Evolutionary conservation across 2,329 filamentous ascomycete genomes (phyloP), one percentile per base, ranked within the genome.

Genomic region (Samsoniella hepiali): DNA sequence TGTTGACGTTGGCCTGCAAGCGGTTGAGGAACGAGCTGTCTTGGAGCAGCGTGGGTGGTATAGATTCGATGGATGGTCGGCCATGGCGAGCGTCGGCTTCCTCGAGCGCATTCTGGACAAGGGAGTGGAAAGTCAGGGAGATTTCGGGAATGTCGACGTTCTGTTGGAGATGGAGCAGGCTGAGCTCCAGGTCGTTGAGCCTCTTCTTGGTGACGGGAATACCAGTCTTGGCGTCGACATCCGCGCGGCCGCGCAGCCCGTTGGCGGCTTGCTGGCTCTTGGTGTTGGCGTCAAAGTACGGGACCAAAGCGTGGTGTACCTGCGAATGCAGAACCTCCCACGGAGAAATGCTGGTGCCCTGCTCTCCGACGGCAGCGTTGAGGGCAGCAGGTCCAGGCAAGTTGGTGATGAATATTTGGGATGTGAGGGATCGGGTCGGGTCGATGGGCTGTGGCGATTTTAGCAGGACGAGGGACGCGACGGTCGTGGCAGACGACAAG

Each of bases 141-240:
- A 98, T 84, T 70, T 96, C 92, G 27, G 95, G 95, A 60, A 99
- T 98, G 76, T 99, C 96, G 63, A 97, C 93, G 76, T 99, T 98
- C 76, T 99, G 93, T 77, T 97, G 93, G 62, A 99, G 82, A 72
- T 99, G 94, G 64, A 93, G 84, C 71, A 99, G 80, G 69, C 90
- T 95, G 69, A 97, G 83, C 75, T 97, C 93, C 69, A 99, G 79
- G 75, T 99, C 96, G 58, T 94, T 95, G 75, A 98, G 89, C 72
- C 93, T 91, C 84, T 97, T 97, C 82, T 97, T 97, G 27, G 95
- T 94, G n/a, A 94, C 92, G 17, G 95, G 93, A 66, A 99, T 93
- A 65, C 95, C 95, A 22, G 92, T 96, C 79, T 96, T 96, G 51
- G 91, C 88, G 72, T 98, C 95, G 58, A 91, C 88, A 71, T 98